These are phyloP conservation scores for Lachnellula occidentalis DNA, from an alignment of 2,329 filamentous ascomycete species.

Conservation along the genomic window DNA sequence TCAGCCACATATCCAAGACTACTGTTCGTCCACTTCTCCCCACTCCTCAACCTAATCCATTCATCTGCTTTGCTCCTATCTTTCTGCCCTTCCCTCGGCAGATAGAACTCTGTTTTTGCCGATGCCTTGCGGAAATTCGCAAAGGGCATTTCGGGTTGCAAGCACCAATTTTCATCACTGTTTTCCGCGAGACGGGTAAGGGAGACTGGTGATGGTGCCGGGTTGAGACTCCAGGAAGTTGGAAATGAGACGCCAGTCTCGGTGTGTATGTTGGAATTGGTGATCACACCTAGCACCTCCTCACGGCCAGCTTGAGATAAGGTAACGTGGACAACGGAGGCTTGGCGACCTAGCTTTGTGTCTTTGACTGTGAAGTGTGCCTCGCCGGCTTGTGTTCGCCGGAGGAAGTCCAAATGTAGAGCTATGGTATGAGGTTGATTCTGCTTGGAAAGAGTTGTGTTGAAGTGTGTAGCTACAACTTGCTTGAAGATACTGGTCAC, in stretches of 20 bases:
- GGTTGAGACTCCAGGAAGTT: slow-evolving; percentile 47
- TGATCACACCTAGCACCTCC: slow-evolving; percentile 60
- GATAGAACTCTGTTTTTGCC: slow-evolving; percentile 45
- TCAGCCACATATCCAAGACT: slow-evolving; percentile 62
- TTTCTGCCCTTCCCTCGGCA: slow-evolving; percentile 42
- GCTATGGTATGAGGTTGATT: slow-evolving; percentile 59
- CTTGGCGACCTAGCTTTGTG: slow-evolving; percentile 58
- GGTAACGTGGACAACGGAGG: slow-evolving; percentile 57
- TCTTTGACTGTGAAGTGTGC: slow-evolving; percentile 54
- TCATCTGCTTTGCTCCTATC: slow-evolving; percentile 47
- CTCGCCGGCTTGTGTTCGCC: slow-evolving; percentile 53
- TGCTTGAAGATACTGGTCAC: slow-evolving; percentile 58
- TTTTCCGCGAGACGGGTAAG: slow-evolving; percentile 37
- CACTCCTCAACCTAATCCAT: slow-evolving; percentile 59
- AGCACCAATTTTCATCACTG: slow-evolving; percentile 42
- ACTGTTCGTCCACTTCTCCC: slow-evolving; percentile 57
- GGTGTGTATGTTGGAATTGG: slow-evolving; percentile 53
- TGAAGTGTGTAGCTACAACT: slow-evolving; percentile 54
- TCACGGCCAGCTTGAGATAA: slow-evolving; percentile 51
- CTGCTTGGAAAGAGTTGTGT: slow-evolving; percentile 48
- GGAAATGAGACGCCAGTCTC: slow-evolving; percentile 52
- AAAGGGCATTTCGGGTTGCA: slow-evolving; percentile 21
- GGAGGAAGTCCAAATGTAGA: slow-evolving; percentile 60
- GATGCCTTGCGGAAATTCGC: slow-evolving; percentile 32
- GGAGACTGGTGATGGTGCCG: slow-evolving; percentile 33